These are phyloP conservation scores for Lipomyces yamadae DNA, from an alignment of 805 yeast genomes.

Conservation along the genomic window DNA sequence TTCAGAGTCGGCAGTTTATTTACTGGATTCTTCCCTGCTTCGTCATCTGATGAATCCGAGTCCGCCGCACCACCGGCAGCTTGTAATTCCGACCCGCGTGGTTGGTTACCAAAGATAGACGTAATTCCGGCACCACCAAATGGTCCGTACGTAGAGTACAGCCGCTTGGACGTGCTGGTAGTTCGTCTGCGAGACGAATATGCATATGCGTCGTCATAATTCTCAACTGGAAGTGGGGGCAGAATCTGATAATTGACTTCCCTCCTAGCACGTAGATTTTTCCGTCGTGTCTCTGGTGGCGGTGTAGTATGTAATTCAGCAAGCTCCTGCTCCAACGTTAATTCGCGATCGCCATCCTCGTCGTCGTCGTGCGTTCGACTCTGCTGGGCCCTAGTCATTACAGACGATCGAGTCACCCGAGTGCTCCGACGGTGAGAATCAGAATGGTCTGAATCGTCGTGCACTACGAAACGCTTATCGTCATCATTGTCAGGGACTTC, in stretches of 20 bases:
- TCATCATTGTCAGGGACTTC: conserved; percentile 7
- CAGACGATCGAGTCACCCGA: conserved; percentile 8
- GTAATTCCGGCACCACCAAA: conserved; percentile 95
- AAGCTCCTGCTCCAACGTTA: conserved; percentile 66
- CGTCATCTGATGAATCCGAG: conserved; percentile 56
- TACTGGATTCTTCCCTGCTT: conserved; percentile 43
- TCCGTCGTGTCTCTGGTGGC: conserved; percentile 55
- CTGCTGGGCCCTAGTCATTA: not conserved
- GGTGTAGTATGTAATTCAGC: conserved; percentile 58
- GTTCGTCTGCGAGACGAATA: conserved; percentile 25
- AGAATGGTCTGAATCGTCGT: conserved; percentile 32
- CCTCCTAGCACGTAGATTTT: conserved; percentile 63
- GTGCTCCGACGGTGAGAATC: conserved; percentile 20
- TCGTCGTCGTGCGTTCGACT: conserved; percentile 40
- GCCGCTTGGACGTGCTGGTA: conserved; percentile 58
- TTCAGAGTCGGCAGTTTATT: conserved; percentile 32
- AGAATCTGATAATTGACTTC: conserved; percentile 81
- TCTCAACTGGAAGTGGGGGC: conserved; percentile 64
- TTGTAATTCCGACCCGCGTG: conserved; percentile 47
- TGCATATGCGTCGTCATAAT: conserved; percentile 35
- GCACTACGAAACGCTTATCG: conserved; percentile 31
- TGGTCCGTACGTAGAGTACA: conserved; percentile 95
- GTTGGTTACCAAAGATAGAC: conserved; percentile 70
- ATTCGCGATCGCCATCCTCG: conserved; percentile 29
- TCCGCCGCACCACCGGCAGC: conserved; percentile 45